Evolutionary conservation across 2,329 filamentous ascomycete genomes (phyloP).

Genomic region (Cercospora berteroae): DNA sequence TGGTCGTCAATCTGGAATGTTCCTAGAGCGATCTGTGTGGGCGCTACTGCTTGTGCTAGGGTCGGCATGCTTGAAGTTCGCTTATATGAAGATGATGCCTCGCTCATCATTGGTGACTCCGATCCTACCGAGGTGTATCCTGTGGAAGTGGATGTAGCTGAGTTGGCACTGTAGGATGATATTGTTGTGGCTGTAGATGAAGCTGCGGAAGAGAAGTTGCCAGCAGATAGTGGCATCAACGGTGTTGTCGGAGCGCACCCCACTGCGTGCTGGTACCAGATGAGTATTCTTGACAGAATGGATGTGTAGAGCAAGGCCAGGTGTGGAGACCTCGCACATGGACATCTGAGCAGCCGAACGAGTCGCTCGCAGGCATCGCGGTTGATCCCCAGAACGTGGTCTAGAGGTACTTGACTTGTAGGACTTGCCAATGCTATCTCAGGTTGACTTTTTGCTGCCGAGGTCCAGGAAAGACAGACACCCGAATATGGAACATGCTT

Average conservation of each 20-base stretch:
- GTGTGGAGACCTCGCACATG: neutral
- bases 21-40: neutral
- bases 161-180: neutral
- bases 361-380: constrained; percentile 4
- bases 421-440: neutral
- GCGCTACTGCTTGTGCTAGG: neutral
- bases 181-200: neutral
- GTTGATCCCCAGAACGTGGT: neutral
- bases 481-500: neutral
- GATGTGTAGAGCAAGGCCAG: neutral
- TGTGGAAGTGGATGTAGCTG: neutral
- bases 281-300: neutral
- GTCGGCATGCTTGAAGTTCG: neutral
- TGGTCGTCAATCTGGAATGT: neutral
- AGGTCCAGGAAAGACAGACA: neutral
- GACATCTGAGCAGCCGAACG: neutral
- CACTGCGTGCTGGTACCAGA: constrained; percentile 1
- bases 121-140: neutral
- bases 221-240: neutral
- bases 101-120: neutral
- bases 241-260: neutral
- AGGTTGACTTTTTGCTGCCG: neutral
- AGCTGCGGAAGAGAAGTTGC: neutral
- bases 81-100: neutral
- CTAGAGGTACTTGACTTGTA: neutral